Evolutionary conservation across 148 eudicot species (phyloP).

Genomic region (Heliamphora exappendiculata): DNA sequence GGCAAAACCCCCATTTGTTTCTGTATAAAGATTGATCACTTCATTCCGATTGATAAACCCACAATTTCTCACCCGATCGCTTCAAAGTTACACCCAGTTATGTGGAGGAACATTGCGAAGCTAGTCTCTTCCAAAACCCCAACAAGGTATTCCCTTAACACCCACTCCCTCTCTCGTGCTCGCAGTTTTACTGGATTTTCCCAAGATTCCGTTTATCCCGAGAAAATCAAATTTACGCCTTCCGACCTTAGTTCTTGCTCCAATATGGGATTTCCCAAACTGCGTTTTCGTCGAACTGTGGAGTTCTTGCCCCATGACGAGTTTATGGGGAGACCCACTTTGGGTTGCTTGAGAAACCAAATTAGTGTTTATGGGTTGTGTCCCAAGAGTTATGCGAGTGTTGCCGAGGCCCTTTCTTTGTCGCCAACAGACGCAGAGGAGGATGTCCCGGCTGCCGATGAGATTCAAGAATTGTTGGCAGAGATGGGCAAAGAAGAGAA

Average conservation of each 20-base stretch:
- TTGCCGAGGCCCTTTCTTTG: constrained; percentile 53
- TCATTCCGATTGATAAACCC: constrained; percentile 18
- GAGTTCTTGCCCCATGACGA: constrained; percentile 27
- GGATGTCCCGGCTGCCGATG: constrained; percentile 42
- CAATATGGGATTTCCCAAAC: constrained; percentile 21
- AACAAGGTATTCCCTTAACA: constrained; percentile 12
- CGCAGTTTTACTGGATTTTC: constrained; percentile 40
- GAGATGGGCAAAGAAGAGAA: constrained; percentile 57
- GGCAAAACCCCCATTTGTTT: constrained; percentile 20
- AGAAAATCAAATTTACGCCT: constrained; percentile 24
- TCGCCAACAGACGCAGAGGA: constrained; percentile 44
- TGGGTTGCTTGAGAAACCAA: constrained; percentile 22
- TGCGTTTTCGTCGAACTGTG: constrained; percentile 33
- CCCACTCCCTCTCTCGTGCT: constrained; percentile 23
- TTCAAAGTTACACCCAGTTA: constrained; percentile 21
- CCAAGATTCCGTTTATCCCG: constrained; percentile 18
- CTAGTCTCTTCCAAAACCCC: constrained; percentile 32
- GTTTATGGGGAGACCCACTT: constrained; percentile 20
- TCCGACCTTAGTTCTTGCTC: constrained; percentile 23
- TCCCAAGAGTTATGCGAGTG: constrained; percentile 49
- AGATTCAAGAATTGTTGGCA: constrained; percentile 53
- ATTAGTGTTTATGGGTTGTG: constrained; percentile 29
- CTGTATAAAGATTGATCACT: constrained; percentile 14
- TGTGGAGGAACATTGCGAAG: constrained; percentile 62
- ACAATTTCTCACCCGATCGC: constrained; percentile 15